Evolutionary conservation across 352 stramenopile species (phyloP).

Genomic region (Pythium dissotocum): DNA sequence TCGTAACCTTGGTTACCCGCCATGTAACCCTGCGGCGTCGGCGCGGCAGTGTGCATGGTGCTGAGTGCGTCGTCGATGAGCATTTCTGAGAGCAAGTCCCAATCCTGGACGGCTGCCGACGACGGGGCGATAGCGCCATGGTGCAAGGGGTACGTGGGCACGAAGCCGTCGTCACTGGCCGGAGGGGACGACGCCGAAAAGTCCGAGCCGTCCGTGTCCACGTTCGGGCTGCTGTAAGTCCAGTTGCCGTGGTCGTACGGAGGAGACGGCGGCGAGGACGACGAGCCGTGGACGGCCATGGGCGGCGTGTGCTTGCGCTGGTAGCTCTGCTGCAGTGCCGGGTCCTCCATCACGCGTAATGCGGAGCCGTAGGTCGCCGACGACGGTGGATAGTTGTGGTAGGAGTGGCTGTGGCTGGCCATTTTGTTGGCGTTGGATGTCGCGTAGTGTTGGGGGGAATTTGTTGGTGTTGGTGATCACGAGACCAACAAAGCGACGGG

Average conservation of each 20-base stretch:
- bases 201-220: slow-evolving; percentile 36
- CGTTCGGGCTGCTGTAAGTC: slow-evolving; percentile 12
- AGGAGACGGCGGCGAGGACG: slow-evolving; percentile 1
- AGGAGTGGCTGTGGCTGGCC: not conserved
- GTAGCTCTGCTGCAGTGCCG: not conserved
- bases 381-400: not conserved
- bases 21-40: slow-evolving; percentile 5
- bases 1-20: slow-evolving; percentile 3
- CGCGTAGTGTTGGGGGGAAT: not conserved
- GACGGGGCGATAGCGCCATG: not conserved
- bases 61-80: slow-evolving; percentile 49
- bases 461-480: slow-evolving; percentile 1
- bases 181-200: slow-evolving; percentile 32
- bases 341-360: not conserved
- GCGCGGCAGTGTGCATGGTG: slow-evolving; percentile 10
- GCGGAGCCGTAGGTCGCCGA: slow-evolving; percentile 1
- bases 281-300: not conserved
- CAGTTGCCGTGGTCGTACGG: not conserved
- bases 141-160: slow-evolving; percentile 10
- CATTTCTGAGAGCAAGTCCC: slow-evolving; percentile 62
- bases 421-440: not conserved
- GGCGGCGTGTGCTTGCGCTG: slow-evolving; percentile 9
- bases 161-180: slow-evolving; percentile 31
- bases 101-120: slow-evolving; percentile 33
- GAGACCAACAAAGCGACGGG: not conserved